Percentiles rank a stretch among this genome's conserved stretches.
phyloP scores from a whole-genome alignment of 768 basidiomycete species.

The Amanita pseudoporphyria region DNA sequence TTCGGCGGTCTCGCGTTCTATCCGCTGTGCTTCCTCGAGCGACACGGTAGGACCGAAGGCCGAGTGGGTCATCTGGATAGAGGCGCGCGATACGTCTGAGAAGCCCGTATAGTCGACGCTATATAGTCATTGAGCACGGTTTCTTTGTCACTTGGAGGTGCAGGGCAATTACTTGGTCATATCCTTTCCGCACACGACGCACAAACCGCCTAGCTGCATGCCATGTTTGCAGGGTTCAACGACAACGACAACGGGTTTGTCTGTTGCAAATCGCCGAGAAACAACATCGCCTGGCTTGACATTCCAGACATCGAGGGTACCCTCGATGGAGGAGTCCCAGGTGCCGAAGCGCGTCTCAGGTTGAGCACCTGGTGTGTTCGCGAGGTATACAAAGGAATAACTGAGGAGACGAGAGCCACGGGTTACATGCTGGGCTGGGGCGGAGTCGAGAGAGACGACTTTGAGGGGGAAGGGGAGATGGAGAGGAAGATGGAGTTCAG shows the following conservation, averaged over 20 bases:
- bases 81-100: slow-evolving; percentile 78
- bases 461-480: slow-evolving; percentile 84
- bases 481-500: slow-evolving; percentile 67
- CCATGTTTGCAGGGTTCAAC: slow-evolving; percentile 95
- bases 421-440: slow-evolving; percentile 33
- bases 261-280: slow-evolving; percentile 45
- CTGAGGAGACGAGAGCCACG: slow-evolving; percentile 76
- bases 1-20: slow-evolving; percentile 75
- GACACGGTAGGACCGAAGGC: slow-evolving; percentile 89
- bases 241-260: slow-evolving; percentile 53
- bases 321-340: slow-evolving; percentile 87
- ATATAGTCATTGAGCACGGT: slow-evolving; percentile 1
- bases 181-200: slow-evolving; percentile 92
- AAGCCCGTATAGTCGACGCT: slow-evolving; percentile 82
- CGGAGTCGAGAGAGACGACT: slow-evolving; percentile 58
- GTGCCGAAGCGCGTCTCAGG: slow-evolving; percentile 74
- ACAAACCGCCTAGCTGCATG: slow-evolving; percentile 86
- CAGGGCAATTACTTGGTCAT: slow-evolving; percentile 60
- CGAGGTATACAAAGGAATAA: slow-evolving; percentile 66
- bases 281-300: slow-evolving; percentile 58
- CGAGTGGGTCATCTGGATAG: slow-evolving; percentile 92
- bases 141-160: slow-evolving; percentile 7
- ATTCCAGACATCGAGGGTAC: slow-evolving; percentile 64
- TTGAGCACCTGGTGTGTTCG: slow-evolving; percentile 32
- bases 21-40: slow-evolving; percentile 81